Percentiles rank a stretch among this genome's conserved stretches.
Evolutionary conservation across 2,329 filamentous ascomycete species (phyloP).

Genomic region (Cladophialophora exuberans): DNA sequence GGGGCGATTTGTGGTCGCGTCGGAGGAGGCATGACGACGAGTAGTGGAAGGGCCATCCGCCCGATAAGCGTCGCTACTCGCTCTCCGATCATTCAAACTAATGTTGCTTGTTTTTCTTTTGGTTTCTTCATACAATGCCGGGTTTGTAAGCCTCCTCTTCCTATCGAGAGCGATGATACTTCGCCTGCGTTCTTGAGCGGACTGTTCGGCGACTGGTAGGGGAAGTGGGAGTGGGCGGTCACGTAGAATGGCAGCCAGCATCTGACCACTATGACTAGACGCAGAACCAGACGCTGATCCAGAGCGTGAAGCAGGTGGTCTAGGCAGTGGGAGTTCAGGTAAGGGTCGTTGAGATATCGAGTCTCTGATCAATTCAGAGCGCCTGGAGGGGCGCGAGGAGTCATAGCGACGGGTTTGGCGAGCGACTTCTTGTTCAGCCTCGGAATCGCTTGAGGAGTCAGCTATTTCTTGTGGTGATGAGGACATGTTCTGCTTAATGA

Average conservation of each 20-base stretch:
- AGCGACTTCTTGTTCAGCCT: slow-evolving; percentile 8
- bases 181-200: slow-evolving; percentile 27
- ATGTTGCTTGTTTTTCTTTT: slow-evolving; percentile 34
- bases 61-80: slow-evolving; percentile 22
- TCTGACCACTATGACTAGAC: slow-evolving; percentile 10
- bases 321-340: slow-evolving; percentile 6
- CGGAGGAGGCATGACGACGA: slow-evolving; percentile 22
- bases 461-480: slow-evolving; percentile 17
- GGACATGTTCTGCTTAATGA: slow-evolving; percentile 20
- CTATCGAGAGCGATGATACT: slow-evolving; percentile 39
- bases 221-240: slow-evolving; percentile 26
- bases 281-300: slow-evolving; percentile 1
- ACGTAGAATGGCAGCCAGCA: slow-evolving; percentile 13
- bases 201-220: slow-evolving; percentile 17
- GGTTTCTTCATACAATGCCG: slow-evolving; percentile 38
- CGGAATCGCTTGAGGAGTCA: slow-evolving; percentile 19
- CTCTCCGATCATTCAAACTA: slow-evolving; percentile 25
- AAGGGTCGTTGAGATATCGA: slow-evolving; percentile 7
- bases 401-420: slow-evolving; percentile 7
- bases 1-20: neutral
- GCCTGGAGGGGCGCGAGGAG: slow-evolving; percentile 1
- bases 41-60: slow-evolving; percentile 36
- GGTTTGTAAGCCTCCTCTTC: slow-evolving; percentile 47
- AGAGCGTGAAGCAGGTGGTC: slow-evolving; percentile 14
- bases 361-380: slow-evolving; percentile 5